Conservation (phyloP, 768 basidiomycete species). For the Russula compacta region DNA sequence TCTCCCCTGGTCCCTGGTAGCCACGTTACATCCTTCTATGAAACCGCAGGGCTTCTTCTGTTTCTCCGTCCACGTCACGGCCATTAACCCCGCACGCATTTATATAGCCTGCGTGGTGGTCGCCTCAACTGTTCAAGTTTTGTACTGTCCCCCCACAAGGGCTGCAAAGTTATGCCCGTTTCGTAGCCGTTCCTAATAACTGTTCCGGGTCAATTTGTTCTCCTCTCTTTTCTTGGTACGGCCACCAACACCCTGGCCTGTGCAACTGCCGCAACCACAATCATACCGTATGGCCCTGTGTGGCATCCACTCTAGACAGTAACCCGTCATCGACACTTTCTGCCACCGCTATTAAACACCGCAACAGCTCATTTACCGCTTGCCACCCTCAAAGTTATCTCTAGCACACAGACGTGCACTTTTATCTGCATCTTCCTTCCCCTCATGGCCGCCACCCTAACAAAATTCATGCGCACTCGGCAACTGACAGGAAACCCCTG, state of each 20-base stretch:
- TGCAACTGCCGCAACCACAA: background rate
- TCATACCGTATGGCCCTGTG: slow-evolving; percentile 1
- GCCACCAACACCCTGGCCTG: background rate
- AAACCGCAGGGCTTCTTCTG: background rate
- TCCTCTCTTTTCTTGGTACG: background rate
- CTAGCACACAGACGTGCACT: background rate
- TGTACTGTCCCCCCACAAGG: too few relatives aligned
- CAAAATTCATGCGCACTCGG: background rate
- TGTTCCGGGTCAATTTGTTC: background rate
- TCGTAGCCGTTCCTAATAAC: background rate
- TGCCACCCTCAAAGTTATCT: background rate
- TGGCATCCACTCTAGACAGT: slow-evolving; percentile 2
- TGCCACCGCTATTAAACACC: background rate
- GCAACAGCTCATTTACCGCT: background rate
- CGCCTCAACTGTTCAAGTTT: background rate
- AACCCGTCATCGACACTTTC: background rate
- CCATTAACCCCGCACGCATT: background rate
- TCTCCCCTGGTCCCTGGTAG: slow-evolving; percentile 7
- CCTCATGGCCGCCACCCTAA: background rate
- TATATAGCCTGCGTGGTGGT: background rate
- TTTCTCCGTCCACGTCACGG: background rate
- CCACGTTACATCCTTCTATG: background rate
- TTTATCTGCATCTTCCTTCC: too few relatives aligned
- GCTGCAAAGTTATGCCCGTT: background rate
- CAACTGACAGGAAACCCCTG: background rate